phyloP scores from a whole-genome alignment of 1,284 basidiomycete species.

The Malassezia sp. region DNA sequence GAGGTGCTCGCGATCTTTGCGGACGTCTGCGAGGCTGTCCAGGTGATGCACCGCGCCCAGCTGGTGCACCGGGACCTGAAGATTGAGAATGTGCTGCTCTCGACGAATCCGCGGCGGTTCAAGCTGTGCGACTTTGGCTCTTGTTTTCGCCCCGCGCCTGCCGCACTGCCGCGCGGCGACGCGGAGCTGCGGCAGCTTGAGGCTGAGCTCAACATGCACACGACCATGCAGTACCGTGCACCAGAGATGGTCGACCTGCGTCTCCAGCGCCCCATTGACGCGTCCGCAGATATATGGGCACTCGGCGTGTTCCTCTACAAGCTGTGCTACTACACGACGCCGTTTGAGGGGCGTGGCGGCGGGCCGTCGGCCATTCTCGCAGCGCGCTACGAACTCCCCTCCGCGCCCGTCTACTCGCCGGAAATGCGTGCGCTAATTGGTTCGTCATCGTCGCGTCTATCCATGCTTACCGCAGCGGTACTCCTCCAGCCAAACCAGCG shows the following conservation, averaged over 20 bases:
- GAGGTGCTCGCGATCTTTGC: slow-evolving; percentile 92
- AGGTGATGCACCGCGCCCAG: slow-evolving; percentile 75
- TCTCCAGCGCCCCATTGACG: slow-evolving; percentile 68
- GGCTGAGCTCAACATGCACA: slow-evolving; percentile 82
- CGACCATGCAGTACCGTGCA: slow-evolving; percentile 84
- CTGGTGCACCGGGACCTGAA: slow-evolving; percentile 95
- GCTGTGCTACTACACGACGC: slow-evolving; percentile 94
- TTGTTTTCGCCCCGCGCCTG: no score
- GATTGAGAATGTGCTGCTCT: slow-evolving; percentile 78
- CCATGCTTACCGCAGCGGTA: no score
- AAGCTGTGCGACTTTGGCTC: slow-evolving; percentile 99
- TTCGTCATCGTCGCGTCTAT: not conserved
- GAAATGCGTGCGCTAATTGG: slow-evolving; percentile 74
- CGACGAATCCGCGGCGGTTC: slow-evolving; percentile 52
- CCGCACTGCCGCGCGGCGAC: slow-evolving; percentile 48
- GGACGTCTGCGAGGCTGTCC: slow-evolving; percentile 38
- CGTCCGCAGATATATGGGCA: slow-evolving; percentile 77
- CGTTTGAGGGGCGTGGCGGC: slow-evolving; percentile 62
- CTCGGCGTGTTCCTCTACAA: slow-evolving; percentile 68
- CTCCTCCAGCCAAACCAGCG: no score
- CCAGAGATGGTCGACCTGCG: slow-evolving; percentile 96
- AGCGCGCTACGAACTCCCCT: slow-evolving; percentile 65
- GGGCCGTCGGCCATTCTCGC: slow-evolving; percentile 91
- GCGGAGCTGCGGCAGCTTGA: slow-evolving; percentile 65
- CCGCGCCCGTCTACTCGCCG: slow-evolving; percentile 74